Evolutionary conservation across 2,329 filamentous ascomycete species (phyloP), one percentile per base, ranked within the genome.

Genomic region (Emydomyces testavorans): DNA sequence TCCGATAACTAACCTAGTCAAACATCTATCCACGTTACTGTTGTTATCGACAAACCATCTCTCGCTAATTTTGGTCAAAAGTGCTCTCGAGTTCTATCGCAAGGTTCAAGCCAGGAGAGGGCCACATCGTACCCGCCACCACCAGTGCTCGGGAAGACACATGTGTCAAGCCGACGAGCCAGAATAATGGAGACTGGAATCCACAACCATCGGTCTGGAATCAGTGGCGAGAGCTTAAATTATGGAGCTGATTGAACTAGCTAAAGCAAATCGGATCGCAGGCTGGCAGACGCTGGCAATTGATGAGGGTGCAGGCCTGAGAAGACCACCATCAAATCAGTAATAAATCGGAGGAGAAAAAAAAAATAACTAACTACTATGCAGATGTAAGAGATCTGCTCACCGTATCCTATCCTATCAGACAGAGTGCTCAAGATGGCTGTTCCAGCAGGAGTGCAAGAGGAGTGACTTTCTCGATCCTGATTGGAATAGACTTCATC

Each of bases 161-260:
- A 18, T 15, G 13, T 4, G 29, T 4, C n/a, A n/a, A 20, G 40
- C 20, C 41, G 32, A 34, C 35, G 11, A 31, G n/a, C n/a, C n/a
- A n/a, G n/a, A n/a, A n/a, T n/a, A 46, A 46, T 46, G 43, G 34
- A 38, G 43, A n/a, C n/a, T 23, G 3, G 43, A 37, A 21, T 18
- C 43, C 43, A 37, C 43, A 39, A 46, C 43, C 43, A 39, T 18
- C 43, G 34, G 43, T 46, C 43, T 46, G 43, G 43, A 46, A 46
- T 46, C 35, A 21, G 34, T 8, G 35, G 43, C 34, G n/a, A 23
- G 23, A 46, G 35, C 35, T 39, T 46, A 46, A 46, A 29, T 29
- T 28, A 37, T 39, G 43, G 35, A 15, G 16, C 6, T 26, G 31
- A 3, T 13, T 24, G 29, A 11, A 15, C 13, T 21, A 44, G 13